Conservation (phyloP, 2,329 filamentous ascomycete species). For the Fusarium palustre region DNA sequence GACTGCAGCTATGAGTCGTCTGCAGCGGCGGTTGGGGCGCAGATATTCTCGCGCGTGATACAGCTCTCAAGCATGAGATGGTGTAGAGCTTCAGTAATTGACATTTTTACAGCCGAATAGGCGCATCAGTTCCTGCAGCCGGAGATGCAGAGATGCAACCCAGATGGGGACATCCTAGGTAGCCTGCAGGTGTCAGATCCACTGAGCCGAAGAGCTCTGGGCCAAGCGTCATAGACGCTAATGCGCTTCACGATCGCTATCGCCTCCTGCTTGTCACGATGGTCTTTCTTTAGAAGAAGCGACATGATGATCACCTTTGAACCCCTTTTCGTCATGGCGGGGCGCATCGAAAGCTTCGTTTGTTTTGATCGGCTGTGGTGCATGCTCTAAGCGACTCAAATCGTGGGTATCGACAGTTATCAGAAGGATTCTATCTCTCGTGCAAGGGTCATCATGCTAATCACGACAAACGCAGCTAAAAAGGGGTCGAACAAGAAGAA, state of each 20-base stretch:
- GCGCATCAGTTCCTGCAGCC: constrained; percentile 42
- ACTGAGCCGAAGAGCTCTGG: constrained; percentile 30
- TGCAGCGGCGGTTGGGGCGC: constrained; percentile 17
- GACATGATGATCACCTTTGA: constrained; percentile 20
- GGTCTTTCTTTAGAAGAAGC: constrained; percentile 16
- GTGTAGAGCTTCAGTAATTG: constrained; percentile 41
- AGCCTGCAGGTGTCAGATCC: constrained; percentile 44
- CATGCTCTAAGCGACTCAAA: constrained; percentile 15
- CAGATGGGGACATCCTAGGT: constrained; percentile 25
- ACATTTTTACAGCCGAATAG: constrained; percentile 24
- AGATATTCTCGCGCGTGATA: constrained; percentile 34
- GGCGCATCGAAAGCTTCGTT: constrained; percentile 17
- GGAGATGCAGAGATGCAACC: constrained; percentile 40
- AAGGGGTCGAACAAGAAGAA: constrained; percentile 16
- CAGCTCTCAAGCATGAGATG: constrained; percentile 19
- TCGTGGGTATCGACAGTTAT: constrained; percentile 38
- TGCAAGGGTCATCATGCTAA: constrained; percentile 42
- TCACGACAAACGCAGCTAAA: constrained; percentile 22
- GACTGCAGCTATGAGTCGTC: constrained; percentile 11
- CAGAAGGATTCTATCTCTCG: constrained; percentile 12
- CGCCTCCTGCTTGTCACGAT: constrained; percentile 30
- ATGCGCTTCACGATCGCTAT: constrained; percentile 30
- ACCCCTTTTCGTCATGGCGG: constrained; percentile 21
- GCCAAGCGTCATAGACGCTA: constrained; percentile 31
- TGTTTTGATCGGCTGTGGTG: constrained; percentile 33